A percentile compares a stretch with the other conserved stretches of the same genome.
These are phyloP conservation scores for Erodium trifolium DNA, from an alignment of 441 rosid species.

Conservation along the genomic window DNA sequence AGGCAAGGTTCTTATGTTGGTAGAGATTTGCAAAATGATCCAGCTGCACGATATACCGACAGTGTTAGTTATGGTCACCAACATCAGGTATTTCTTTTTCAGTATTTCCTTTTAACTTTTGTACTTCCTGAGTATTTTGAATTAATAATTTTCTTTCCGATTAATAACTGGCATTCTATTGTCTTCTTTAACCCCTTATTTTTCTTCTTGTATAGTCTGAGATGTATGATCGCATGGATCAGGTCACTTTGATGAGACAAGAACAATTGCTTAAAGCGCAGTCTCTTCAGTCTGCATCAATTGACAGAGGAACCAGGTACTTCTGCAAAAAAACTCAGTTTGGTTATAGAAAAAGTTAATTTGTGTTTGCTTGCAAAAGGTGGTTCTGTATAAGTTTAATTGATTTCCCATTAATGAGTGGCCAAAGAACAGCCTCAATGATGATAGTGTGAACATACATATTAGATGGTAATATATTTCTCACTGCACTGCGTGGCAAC, in stretches of 20 bases:
- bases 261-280: constrained; percentile 76
- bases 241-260: constrained; percentile 69
- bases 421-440: constrained; percentile 24
- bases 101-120: constrained; percentile 7
- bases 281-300: constrained; percentile 57
- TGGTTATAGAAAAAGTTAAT: constrained; percentile 15
- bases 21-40: constrained; percentile 72
- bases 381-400: constrained; percentile 15
- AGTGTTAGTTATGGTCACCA: constrained; percentile 60
- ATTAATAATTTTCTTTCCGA: not conserved
- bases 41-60: constrained; percentile 59
- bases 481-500: constrained; percentile 70
- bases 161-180: constrained; percentile 11
- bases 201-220: constrained; percentile 44
- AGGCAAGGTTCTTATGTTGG: constrained; percentile 54
- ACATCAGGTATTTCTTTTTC: constrained; percentile 51
- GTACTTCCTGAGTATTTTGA: not conserved
- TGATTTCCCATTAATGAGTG: constrained; percentile 17
- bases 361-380: constrained; percentile 19
- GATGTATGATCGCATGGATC: constrained; percentile 71
- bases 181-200: constrained; percentile 3
- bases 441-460: constrained; percentile 28
- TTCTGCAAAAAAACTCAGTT: constrained; percentile 16
- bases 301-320: constrained; percentile 77
- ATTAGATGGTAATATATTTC: constrained; percentile 41